Evolutionary conservation across 768 basidiomycete species (phyloP).

Genomic region (Leccinum pellstonianum): DNA sequence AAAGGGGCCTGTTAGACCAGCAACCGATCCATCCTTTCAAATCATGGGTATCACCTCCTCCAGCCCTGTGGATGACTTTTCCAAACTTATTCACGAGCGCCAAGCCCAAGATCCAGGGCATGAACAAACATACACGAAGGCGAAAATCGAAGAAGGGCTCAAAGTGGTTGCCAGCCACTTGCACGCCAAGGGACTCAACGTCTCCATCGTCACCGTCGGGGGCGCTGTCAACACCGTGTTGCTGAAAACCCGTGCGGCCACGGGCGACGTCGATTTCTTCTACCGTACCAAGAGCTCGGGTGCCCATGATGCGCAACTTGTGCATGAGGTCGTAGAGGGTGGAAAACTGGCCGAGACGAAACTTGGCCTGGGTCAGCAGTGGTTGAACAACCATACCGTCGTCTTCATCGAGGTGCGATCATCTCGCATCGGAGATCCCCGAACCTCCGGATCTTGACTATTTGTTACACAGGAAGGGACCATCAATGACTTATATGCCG

Average conservation of each 20-base stretch:
- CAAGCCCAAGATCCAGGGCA: neutral
- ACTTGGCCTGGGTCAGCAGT: conserved; percentile 1
- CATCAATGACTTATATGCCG: neutral
- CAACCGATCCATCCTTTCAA: neutral
- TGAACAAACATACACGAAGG: conserved; percentile 8
- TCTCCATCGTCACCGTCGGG: conserved; percentile 8
- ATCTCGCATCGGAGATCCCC: neutral
- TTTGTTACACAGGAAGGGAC: neutral
- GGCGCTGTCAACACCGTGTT: conserved; percentile 12
- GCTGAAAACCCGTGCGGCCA: conserved; percentile 7
- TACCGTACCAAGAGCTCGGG: conserved; percentile 5
- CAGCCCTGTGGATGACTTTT: neutral
- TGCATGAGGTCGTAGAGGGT: neutral
- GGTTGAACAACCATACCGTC: conserved; percentile 13
- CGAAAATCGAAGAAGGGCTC: conserved; percentile 4
- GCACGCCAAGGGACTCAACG: conserved; percentile 1
- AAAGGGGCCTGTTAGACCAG: neutral
- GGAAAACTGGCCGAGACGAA: neutral
- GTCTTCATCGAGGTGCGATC: conserved; percentile 5
- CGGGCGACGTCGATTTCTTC: conserved; percentile 14
- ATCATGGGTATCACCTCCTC: conserved; percentile 8
- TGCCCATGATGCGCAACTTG: neutral
- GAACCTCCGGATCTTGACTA: neutral
- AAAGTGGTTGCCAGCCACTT: conserved; percentile 4
- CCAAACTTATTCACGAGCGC: neutral